Evolutionary conservation across 306 rosid species (phyloP), one percentile per base, ranked within the genome.

Genomic region (Vigna angularis): DNA sequence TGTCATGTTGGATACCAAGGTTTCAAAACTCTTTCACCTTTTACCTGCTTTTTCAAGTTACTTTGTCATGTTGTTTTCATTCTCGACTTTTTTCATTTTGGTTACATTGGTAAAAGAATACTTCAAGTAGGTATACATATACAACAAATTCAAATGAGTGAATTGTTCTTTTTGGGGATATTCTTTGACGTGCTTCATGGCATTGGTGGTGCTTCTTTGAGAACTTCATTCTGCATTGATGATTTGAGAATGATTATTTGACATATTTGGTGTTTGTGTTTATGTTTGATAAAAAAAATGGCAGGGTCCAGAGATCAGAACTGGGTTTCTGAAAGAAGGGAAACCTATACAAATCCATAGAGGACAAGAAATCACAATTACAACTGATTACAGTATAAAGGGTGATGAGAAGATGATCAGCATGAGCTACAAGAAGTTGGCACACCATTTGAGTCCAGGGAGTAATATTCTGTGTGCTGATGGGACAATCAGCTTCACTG

Each of bases 271-370:
- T 14, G 6, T 48, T n/a, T 50, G 14, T 14, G 16, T 48, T n/a
- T 64, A 64, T 48, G 20, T 50, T 51, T 36, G 42, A 2, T n/a
- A 50, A 30, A 20, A 26, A 34, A 52, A 30, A 16, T 52, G 17
- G 28, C 49, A 77, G 75, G 81, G 81, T 77, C 81, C 75, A 12
- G 75, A 77, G 75, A 77, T 77, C 5, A 13, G 81, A 77, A 77
- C 81, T 22, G 75, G 81, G 38, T 77, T 67, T 30, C 8, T 77
- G 49, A 77, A 55, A 36, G 75, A 77, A 1, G 66, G 58, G 11
- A 68, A 67, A 58, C 59, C 75, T 1, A 42, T 77, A 55, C 32
- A 77, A 10, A 59, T 77, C 38, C 15, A 68, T 1, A 44, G 48
- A 13, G 81, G 81, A 9, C 57, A 77, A 56, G 81, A 77, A 16